These are phyloP conservation scores for Malus sieversii DNA, from an alignment of 306 rosid genomes.

Conservation along the genomic window DNA sequence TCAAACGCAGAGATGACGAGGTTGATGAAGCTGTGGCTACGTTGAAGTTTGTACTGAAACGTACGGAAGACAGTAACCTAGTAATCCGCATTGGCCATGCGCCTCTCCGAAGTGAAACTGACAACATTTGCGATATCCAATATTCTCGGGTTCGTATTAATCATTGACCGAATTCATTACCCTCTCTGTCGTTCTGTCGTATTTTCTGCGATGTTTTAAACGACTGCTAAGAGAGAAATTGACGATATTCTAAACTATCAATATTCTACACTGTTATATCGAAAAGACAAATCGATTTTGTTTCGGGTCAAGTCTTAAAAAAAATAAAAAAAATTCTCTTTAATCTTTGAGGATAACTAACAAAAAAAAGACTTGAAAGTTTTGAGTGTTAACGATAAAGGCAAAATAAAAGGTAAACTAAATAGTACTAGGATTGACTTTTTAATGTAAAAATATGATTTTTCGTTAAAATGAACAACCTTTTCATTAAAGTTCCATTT, in stretches of 20 bases:
- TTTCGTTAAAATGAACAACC: no score
- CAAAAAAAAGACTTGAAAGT: no score
- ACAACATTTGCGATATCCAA: slow-evolving; percentile 6
- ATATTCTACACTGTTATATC: no score
- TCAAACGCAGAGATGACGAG: slow-evolving; percentile 7
- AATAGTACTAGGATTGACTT: no score
- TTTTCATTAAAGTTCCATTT: no score
- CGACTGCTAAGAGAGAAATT: background rate
- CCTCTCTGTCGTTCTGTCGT: background rate
- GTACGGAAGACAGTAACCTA: slow-evolving; percentile 8
- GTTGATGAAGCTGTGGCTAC: slow-evolving; percentile 1
- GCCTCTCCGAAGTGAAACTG: slow-evolving; percentile 2
- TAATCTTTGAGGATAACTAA: no score
- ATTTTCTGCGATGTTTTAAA: background rate
- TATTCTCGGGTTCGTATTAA: background rate
- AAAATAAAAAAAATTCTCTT: no score
- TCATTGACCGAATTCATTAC: background rate
- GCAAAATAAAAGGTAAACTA: no score
- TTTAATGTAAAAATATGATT: no score
- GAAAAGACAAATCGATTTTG: fast-evolving
- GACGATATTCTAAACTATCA: no score
- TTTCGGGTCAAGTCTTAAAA: no score
- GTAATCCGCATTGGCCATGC: slow-evolving; percentile 2
- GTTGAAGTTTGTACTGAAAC: slow-evolving; percentile 16
- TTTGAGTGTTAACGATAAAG: no score